These are phyloP conservation scores for Penicillium occitanis DNA, from an alignment of 2,329 filamentous ascomycete species.

Conservation along the genomic window DNA sequence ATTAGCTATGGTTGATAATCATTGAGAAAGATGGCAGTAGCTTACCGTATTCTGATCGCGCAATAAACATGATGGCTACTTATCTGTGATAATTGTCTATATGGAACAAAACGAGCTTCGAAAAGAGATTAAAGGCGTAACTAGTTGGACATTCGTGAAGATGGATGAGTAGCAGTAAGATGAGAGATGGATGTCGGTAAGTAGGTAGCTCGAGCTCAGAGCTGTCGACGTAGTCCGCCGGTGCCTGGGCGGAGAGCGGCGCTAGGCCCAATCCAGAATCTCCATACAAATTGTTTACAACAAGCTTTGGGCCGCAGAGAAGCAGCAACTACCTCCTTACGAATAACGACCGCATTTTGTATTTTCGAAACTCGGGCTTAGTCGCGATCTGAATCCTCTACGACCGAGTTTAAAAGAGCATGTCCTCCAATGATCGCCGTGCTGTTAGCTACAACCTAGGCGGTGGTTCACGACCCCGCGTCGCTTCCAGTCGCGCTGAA, in stretches of 20 bases:
- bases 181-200: constrained; percentile 1
- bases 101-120: neutral
- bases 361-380: neutral
- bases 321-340: neutral
- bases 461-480: constrained; percentile 40
- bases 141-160: neutral
- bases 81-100: constrained; percentile 19
- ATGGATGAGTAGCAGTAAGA: neutral
- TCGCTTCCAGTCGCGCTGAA: constrained; percentile 39
- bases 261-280: constrained; percentile 20
- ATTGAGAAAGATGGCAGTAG: constrained; percentile 31
- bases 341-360: neutral
- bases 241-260: constrained; percentile 21
- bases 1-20: constrained; percentile 39
- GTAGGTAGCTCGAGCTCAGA: constrained; percentile 15
- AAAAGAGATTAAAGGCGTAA: constrained; percentile 5
- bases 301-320: neutral
- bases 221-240: constrained; percentile 16
- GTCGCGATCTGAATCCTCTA: neutral
- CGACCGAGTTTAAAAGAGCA: constrained; percentile 27
- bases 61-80: constrained; percentile 88
- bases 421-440: constrained; percentile 44
- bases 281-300: constrained; percentile 22
- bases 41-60: constrained; percentile 99
- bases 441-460: constrained; percentile 36